Percentiles rank a stretch among this genome's conserved stretches.
Conservation (phyloP, 2,329 filamentous ascomycete genomes). For the Metarhizium robertsii region DNA sequence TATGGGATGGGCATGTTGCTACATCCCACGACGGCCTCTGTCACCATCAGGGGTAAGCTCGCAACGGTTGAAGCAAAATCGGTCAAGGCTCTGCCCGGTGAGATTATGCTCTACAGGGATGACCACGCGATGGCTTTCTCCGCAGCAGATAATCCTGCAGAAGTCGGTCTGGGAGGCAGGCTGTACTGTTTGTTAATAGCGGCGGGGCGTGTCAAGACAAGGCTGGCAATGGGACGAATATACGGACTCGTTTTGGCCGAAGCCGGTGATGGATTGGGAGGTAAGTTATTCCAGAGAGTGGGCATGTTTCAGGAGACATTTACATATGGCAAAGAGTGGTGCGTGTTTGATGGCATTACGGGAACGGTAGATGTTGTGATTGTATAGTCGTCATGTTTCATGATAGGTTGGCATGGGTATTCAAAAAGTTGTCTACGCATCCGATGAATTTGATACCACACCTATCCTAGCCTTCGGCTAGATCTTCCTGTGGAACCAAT, state of each 20-base stretch:
- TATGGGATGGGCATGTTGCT: neutral
- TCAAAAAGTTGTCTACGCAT: neutral
- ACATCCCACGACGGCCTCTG: neutral
- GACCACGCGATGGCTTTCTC: neutral
- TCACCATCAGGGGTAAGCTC: neutral
- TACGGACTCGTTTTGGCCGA: neutral
- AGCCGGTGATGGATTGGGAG: neutral
- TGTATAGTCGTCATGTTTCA: neutral
- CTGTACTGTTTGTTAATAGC: neutral
- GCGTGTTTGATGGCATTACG: neutral
- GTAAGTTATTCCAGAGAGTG: neutral
- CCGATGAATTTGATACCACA: neutral
- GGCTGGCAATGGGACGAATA: neutral
- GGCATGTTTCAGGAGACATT: neutral
- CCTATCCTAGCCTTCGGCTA: neutral
- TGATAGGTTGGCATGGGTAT: neutral
- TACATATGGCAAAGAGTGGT: neutral
- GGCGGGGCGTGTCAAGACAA: neutral
- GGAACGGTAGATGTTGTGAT: neutral
- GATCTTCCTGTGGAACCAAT: neutral
- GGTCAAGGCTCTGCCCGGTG: neutral
- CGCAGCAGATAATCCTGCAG: neutral
- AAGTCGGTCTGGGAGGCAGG: neutral
- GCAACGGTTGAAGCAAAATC: neutral
- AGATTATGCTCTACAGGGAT: neutral